A percentile compares a stretch with the other conserved stretches of the same genome.
Evolutionary conservation across 805 yeast species (phyloP).

Genomic region (Peterozyma xylosa): DNA sequence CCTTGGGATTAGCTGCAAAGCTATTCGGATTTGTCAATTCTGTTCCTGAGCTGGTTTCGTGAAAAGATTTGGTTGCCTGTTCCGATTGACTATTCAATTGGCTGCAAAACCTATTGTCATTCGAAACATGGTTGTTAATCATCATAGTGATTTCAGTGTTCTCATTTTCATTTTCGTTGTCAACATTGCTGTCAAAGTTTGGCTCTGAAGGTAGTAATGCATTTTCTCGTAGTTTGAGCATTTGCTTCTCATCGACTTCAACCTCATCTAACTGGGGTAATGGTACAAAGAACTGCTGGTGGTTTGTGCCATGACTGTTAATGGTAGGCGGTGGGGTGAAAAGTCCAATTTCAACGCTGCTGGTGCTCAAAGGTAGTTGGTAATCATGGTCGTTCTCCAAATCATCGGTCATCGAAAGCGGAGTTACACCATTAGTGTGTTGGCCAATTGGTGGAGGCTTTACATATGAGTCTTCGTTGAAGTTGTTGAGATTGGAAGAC

Average conservation of each 20-base stretch:
- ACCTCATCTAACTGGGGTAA: constrained; percentile 19
- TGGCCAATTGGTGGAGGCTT: constrained; percentile 3
- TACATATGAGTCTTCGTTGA: neutral
- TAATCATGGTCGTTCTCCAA: constrained; percentile 6
- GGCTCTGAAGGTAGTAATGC: constrained; percentile 61
- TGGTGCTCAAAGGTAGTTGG: constrained; percentile 5
- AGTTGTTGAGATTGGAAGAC: neutral
- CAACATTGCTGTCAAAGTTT: neutral
- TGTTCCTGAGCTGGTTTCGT: neutral
- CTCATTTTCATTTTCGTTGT: neutral
- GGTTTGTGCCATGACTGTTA: neutral
- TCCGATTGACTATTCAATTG: neutral
- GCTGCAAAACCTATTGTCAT: neutral
- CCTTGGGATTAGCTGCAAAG: neutral
- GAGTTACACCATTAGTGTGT: neutral
- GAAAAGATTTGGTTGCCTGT: neutral
- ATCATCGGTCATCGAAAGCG: neutral
- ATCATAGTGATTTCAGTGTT: neutral
- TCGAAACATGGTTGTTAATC: neutral
- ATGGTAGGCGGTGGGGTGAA: neutral
- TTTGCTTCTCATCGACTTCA: constrained; percentile 41
- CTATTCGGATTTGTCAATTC: neutral
- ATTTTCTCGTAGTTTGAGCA: constrained; percentile 43
- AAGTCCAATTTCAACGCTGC: neutral
- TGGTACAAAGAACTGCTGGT: constrained; percentile 6